phyloP scores from a whole-genome alignment of 176 grass and related monocot species.

The Aegilops bicornis region DNA sequence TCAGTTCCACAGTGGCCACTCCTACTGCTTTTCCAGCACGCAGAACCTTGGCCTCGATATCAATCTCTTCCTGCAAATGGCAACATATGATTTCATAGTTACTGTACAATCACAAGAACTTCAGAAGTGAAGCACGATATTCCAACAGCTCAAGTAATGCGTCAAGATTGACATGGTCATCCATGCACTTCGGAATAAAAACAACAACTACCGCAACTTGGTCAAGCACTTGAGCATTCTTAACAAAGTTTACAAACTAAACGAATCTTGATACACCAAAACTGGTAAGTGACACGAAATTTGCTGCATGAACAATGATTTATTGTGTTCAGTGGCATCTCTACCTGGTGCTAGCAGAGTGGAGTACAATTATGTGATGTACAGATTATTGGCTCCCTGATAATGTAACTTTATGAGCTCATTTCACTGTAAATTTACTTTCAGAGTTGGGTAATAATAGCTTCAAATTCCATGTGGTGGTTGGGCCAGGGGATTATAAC shows the following conservation, averaged over 20 bases:
- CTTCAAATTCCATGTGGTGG: no score
- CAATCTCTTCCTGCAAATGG: constrained; percentile 74
- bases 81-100: neutral
- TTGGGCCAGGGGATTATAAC: no score
- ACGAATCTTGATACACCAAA: neutral
- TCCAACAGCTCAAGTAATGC: neutral
- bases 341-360: neutral
- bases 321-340: neutral
- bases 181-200: neutral
- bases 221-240: neutral
- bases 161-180: neutral
- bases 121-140: neutral
- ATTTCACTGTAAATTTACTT: neutral
- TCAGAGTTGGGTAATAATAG: no score
- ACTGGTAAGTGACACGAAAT: neutral
- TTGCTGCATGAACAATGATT: neutral
- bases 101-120: neutral
- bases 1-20: constrained; percentile 71
- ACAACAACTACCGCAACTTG: neutral
- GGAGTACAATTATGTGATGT: neutral
- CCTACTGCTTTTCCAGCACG: constrained; percentile 79
- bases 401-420: neutral
- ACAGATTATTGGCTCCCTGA: neutral
- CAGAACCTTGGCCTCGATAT: constrained; percentile 85
- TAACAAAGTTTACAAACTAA: neutral